These are phyloP conservation scores for Umbelopsis sp. DNA, from an alignment of 192 early-diverging fungal genomes.

Conservation along the genomic window DNA sequence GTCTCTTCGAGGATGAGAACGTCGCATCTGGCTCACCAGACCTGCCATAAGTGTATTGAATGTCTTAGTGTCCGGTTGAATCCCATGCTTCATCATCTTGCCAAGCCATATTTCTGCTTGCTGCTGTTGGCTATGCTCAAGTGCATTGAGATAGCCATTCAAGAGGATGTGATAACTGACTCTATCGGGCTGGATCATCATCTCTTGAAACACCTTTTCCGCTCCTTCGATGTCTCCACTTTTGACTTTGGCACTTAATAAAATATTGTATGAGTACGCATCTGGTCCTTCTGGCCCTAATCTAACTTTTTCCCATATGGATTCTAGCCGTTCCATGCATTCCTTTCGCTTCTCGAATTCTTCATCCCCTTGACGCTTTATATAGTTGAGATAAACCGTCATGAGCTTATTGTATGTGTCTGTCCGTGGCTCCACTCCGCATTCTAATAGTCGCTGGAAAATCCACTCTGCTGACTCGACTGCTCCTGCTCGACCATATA, in stretches of 20 bases:
- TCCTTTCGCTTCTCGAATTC: neutral
- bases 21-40: conserved; percentile 16
- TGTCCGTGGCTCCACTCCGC: neutral
- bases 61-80: conserved; percentile 36
- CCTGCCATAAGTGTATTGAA: conserved; percentile 42
- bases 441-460: neutral
- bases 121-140: neutral
- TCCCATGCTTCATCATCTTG: conserved; percentile 36
- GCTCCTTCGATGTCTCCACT: conserved; percentile 4
- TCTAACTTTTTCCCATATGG: neutral
- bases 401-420: conserved; percentile 5
- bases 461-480: neutral
- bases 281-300: neutral
- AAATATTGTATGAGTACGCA: neutral
- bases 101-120: conserved; percentile 12
- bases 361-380: neutral
- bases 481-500: neutral
- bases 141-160: conserved; percentile 30
- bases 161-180: conserved; percentile 34
- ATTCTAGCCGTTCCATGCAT: neutral
- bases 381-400: neutral
- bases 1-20: neutral
- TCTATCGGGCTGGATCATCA: conserved; percentile 25
- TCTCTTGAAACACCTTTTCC: neutral
- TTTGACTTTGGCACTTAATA: neutral